Conservation (phyloP, 2,329 filamentous ascomycete genomes). For the Fusarium armeniacum region DNA sequence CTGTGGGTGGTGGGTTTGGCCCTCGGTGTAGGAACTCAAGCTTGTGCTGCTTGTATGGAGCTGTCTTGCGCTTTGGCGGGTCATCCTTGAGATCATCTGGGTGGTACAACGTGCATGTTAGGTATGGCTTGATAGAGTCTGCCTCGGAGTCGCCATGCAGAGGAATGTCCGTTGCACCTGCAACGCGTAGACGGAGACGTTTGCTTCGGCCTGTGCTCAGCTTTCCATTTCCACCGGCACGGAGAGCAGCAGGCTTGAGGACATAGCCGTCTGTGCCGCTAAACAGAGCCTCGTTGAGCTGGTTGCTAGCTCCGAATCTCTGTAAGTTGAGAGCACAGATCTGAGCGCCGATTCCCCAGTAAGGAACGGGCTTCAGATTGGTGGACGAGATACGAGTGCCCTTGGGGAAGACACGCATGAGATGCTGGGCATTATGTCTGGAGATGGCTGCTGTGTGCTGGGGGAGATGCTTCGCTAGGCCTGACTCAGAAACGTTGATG, state of each 20-base stretch:
- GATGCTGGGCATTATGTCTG: constrained; percentile 72
- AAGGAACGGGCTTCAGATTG: constrained; percentile 73
- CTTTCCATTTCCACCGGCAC: constrained; percentile 66
- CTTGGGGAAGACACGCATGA: constrained; percentile 80
- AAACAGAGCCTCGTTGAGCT: constrained; percentile 78
- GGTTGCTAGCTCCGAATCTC: constrained; percentile 74
- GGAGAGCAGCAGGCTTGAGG: constrained; percentile 72
- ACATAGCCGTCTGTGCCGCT: constrained; percentile 75
- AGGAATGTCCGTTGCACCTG: constrained; percentile 73
- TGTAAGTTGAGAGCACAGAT: constrained; percentile 80
- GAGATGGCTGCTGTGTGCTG: constrained; percentile 63
- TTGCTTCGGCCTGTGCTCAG: constrained; percentile 62
- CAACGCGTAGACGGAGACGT: constrained; percentile 70
- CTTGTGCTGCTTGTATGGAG: constrained; percentile 71
- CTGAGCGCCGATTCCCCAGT: constrained; percentile 77
- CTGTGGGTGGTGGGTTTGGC: constrained; percentile 70
- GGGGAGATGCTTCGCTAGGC: constrained; percentile 66
- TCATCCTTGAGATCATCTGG: constrained; percentile 64
- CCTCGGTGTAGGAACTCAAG: constrained; percentile 68
- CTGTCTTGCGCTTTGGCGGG: constrained; percentile 73
- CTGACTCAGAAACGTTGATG: constrained; percentile 77
- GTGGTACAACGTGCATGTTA: constrained; percentile 75
- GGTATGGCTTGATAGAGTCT: constrained; percentile 71
- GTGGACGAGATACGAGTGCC: constrained; percentile 76
- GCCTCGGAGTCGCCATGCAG: constrained; percentile 64